A percentile compares a stretch with the other conserved stretches of the same genome.
These are phyloP conservation scores for Candida maesae DNA, from an alignment of 805 yeast species.

Conservation along the genomic window DNA sequence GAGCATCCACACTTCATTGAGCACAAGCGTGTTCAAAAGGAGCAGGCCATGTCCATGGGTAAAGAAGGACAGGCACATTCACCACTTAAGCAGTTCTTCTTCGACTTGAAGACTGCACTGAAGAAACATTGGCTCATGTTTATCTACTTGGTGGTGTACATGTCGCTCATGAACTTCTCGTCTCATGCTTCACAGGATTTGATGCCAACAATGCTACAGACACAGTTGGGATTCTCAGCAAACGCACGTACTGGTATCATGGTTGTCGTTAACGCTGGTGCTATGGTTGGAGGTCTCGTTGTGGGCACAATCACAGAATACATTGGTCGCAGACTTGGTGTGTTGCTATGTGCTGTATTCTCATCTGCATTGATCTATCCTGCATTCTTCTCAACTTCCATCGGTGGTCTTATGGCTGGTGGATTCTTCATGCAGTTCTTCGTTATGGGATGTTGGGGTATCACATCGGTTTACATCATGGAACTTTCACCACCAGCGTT, in stretches of 20 bases:
- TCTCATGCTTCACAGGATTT: slow-evolving; percentile 76
- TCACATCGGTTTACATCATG: slow-evolving; percentile 59
- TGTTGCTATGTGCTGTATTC: slow-evolving; percentile 44
- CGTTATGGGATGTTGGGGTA: slow-evolving; percentile 76
- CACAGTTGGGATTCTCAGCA: slow-evolving; percentile 44
- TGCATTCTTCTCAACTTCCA: slow-evolving; percentile 39
- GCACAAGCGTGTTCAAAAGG: slow-evolving; percentile 25
- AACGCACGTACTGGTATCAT: slow-evolving; percentile 56
- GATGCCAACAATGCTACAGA: slow-evolving; percentile 58
- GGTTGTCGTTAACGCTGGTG: slow-evolving; percentile 64
- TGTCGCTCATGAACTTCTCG: slow-evolving; percentile 69
- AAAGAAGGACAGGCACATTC: slow-evolving; percentile 19
- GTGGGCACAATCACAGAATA: slow-evolving; percentile 55
- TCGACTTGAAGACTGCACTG: slow-evolving; percentile 35
- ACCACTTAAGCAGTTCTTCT: slow-evolving; percentile 20
- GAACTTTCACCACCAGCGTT: slow-evolving; percentile 65
- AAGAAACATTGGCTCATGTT: slow-evolving; percentile 58
- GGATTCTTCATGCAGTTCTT: slow-evolving; percentile 63
- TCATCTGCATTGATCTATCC: slow-evolving; percentile 65
- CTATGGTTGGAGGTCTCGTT: slow-evolving; percentile 58
- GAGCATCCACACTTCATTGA: slow-evolving; percentile 53
- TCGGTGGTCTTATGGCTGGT: slow-evolving; percentile 46
- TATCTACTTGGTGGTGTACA: slow-evolving; percentile 52
- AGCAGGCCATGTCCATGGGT: slow-evolving; percentile 28
- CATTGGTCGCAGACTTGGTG: slow-evolving; percentile 57